These are phyloP conservation scores for Phoma herbarum DNA, from an alignment of 2,329 filamentous ascomycete species.

Conservation along the genomic window DNA sequence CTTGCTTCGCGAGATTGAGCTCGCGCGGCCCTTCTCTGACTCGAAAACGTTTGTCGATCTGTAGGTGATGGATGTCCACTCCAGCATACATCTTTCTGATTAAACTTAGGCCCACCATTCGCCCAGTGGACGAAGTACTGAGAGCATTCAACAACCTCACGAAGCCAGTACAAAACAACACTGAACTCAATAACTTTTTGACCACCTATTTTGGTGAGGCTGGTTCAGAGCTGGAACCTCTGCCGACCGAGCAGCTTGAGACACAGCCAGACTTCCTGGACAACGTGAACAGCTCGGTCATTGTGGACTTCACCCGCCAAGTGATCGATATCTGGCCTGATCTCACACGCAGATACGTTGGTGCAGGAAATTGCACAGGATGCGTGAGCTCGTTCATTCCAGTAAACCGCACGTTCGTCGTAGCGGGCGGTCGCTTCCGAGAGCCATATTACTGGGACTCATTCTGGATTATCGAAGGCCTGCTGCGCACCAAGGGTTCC, in stretches of 20 bases:
- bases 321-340: conserved; percentile 76
- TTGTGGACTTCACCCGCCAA: conserved; percentile 68
- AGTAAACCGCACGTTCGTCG: conserved; percentile 73
- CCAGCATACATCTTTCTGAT: conserved; percentile 5
- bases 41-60: conserved; percentile 75
- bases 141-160: conserved; percentile 67
- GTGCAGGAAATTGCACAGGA: conserved; percentile 58
- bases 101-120: conserved; percentile 65
- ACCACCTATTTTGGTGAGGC: conserved; percentile 69
- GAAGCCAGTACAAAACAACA: conserved; percentile 70
- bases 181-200: conserved; percentile 69
- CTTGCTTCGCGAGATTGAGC: conserved; percentile 68
- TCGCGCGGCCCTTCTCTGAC: conserved; percentile 70
- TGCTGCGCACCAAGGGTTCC: conserved; percentile 70
- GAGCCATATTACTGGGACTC: conserved; percentile 78
- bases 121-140: conserved; percentile 67
- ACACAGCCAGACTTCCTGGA: conserved; percentile 67
- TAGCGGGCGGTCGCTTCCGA: conserved; percentile 74
- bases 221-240: conserved; percentile 67
- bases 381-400: conserved; percentile 73
- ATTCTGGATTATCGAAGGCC: conserved; percentile 73
- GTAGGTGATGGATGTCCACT: conserved; percentile 23
- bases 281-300: conserved; percentile 64
- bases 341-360: conserved; percentile 68
- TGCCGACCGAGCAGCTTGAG: conserved; percentile 61